Evolutionary conservation across 164 flowering plant species (phyloP).

Genomic region (Kingdonia uniflora): DNA sequence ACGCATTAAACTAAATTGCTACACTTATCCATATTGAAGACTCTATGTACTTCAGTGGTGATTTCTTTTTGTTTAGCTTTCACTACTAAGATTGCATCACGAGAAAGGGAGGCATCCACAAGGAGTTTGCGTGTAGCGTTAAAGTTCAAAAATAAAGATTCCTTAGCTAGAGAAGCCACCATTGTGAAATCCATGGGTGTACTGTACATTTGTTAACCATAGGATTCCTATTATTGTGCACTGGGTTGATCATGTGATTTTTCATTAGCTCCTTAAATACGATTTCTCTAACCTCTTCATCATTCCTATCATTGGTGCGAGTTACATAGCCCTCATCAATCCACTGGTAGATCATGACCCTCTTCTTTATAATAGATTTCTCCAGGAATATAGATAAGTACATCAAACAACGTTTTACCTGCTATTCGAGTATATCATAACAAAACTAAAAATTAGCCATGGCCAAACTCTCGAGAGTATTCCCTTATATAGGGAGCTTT

Average conservation of each 20-base stretch:
- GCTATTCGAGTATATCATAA: not conserved
- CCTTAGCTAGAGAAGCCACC: constrained; percentile 11
- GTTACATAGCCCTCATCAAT: constrained; percentile 26
- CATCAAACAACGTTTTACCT: constrained; percentile 23
- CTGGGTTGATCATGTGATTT: constrained; percentile 20
- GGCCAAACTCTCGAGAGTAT: constrained; percentile 2
- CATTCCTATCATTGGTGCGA: not conserved
- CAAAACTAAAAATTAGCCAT: not conserved
- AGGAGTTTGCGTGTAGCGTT: not conserved
- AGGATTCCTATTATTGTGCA: not conserved
- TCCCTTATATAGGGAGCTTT: not conserved
- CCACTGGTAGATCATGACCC: constrained; percentile 34
- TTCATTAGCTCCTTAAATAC: not conserved
- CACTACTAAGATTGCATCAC: constrained; percentile 3
- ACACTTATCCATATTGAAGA: constrained; percentile 22
- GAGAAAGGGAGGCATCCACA: not conserved
- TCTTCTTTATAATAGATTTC: constrained; percentile 18
- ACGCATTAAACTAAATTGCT: constrained; percentile 7
- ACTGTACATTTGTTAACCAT: constrained; percentile 13
- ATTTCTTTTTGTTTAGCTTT: not conserved
- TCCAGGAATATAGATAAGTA: constrained; percentile 35
- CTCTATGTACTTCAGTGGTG: not conserved
- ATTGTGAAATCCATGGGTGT: constrained; percentile 19
- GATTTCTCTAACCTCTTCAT: constrained; percentile 10
- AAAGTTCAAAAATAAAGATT: too few species aligned